Conservation (phyloP, 371 early-diverging fungal genomes). For the Umbelopsis sp. region DNA sequence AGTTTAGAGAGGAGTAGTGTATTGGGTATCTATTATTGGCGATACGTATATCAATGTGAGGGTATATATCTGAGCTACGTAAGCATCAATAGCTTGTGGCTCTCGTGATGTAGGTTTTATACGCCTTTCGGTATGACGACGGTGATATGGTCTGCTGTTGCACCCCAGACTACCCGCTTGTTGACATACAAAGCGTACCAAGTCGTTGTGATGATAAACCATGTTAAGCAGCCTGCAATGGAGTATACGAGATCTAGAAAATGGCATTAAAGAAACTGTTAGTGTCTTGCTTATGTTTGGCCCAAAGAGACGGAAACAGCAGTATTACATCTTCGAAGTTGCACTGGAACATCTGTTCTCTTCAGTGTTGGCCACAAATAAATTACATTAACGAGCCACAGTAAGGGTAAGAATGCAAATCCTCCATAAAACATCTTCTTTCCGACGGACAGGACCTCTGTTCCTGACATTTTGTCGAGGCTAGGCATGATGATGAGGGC, state of each 20-base stretch:
- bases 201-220: constrained; percentile 52
- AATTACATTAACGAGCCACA: constrained; percentile 66
- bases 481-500: constrained; percentile 42
- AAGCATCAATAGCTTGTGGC: neutral
- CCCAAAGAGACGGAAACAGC: neutral
- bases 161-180: constrained; percentile 54
- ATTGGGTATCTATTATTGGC: too few relatives aligned
- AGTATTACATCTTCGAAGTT: constrained; percentile 55
- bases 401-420: constrained; percentile 59
- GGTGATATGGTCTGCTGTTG: constrained; percentile 52
- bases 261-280: neutral
- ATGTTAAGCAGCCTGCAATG: constrained; percentile 36
- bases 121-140: constrained; percentile 64
- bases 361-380: constrained; percentile 53
- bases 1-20: too few relatives aligned
- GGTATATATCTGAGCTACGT: neutral
- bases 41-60: neutral
- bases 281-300: neutral
- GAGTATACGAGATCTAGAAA: neutral
- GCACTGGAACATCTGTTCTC: constrained; percentile 40
- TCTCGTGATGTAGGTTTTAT: constrained; percentile 20
- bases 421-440: constrained; percentile 66
- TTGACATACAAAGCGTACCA: constrained; percentile 66
- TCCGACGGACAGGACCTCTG: constrained; percentile 57
- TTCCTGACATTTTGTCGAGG: constrained; percentile 52